Evolutionary conservation across 306 rosid species (phyloP).

Genomic region (Canavalia gladiata): DNA sequence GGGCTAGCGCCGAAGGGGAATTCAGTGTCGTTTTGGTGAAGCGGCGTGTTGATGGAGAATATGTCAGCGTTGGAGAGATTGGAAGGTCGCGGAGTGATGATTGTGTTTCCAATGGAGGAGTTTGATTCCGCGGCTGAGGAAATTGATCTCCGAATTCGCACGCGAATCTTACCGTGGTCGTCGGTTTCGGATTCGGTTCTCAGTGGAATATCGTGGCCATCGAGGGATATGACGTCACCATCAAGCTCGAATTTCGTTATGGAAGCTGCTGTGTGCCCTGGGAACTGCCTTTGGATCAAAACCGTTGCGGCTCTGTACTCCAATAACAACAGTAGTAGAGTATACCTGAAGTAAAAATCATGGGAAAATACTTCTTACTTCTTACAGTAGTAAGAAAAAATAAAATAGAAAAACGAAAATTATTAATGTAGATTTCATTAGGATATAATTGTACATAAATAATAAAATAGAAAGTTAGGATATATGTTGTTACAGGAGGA

Average conservation of each 20-base stretch:
- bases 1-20: constrained; percentile 28
- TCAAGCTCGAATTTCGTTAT: constrained; percentile 78
- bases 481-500: too few relatives aligned
- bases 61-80: constrained; percentile 84
- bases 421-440: too few relatives aligned
- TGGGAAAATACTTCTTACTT: background rate
- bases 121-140: constrained; percentile 58
- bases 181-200: constrained; percentile 79
- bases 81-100: constrained; percentile 72
- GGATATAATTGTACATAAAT: too few relatives aligned
- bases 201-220: constrained; percentile 65
- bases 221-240: constrained; percentile 79
- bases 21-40: constrained; percentile 16
- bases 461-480: too few relatives aligned
- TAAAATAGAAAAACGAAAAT: too few relatives aligned
- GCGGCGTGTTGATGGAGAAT: constrained; percentile 62
- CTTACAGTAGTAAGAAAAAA: too few relatives aligned
- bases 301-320: constrained; percentile 74
- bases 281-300: constrained; percentile 63
- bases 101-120: constrained; percentile 27
- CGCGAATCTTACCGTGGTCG: constrained; percentile 59
- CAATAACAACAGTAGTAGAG: constrained; percentile 75
- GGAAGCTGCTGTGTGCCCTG: constrained; percentile 72
- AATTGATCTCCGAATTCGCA: constrained; percentile 55
- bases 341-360: constrained; percentile 50